Conservation (phyloP, 2,329 filamentous ascomycete species). For the Nemania serpens region DNA sequence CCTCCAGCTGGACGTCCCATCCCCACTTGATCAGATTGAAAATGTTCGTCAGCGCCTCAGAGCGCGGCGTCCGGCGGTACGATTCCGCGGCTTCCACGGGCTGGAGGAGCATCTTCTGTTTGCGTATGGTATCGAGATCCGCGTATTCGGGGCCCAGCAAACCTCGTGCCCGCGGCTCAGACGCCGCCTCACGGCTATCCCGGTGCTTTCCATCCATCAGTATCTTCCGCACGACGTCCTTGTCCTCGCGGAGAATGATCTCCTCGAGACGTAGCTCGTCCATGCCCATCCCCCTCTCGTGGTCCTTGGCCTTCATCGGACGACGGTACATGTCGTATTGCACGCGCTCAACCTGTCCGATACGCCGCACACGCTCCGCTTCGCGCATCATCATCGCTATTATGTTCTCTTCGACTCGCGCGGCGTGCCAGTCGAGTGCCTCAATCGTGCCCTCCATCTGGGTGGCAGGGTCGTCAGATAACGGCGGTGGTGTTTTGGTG, state of each 20-base stretch:
- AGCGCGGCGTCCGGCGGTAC: slow-evolving; percentile 30
- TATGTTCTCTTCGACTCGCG: slow-evolving; percentile 36
- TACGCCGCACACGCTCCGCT: slow-evolving; percentile 21
- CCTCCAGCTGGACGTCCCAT: slow-evolving; percentile 30
- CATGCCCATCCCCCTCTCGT: not conserved
- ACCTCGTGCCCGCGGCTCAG: slow-evolving; percentile 9
- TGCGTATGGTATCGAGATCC: slow-evolving; percentile 19
- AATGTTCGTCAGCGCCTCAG: slow-evolving; percentile 27
- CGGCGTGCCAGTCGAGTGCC: slow-evolving; percentile 36
- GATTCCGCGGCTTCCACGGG: slow-evolving; percentile 15
- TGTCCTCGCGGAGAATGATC: slow-evolving; percentile 13
- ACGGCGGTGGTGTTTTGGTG: slow-evolving; percentile 34
- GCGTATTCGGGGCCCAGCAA: slow-evolving; percentile 24
- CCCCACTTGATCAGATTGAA: slow-evolving; percentile 30
- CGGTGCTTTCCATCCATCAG: not conserved
- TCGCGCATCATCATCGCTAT: slow-evolving; percentile 28
- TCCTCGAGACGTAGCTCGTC: slow-evolving; percentile 20
- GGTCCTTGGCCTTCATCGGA: slow-evolving; percentile 5
- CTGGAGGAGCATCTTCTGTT: slow-evolving; percentile 20
- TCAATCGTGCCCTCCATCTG: slow-evolving; percentile 24
- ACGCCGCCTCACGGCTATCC: not conserved
- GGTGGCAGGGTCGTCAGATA: slow-evolving; percentile 26
- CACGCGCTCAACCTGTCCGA: slow-evolving; percentile 5
- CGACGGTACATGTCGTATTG: slow-evolving; percentile 14
- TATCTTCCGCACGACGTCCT: slow-evolving; percentile 2